These are phyloP conservation scores for Emergomyces orientalis DNA, from an alignment of 2,329 filamentous ascomycete species.

Conservation along the genomic window DNA sequence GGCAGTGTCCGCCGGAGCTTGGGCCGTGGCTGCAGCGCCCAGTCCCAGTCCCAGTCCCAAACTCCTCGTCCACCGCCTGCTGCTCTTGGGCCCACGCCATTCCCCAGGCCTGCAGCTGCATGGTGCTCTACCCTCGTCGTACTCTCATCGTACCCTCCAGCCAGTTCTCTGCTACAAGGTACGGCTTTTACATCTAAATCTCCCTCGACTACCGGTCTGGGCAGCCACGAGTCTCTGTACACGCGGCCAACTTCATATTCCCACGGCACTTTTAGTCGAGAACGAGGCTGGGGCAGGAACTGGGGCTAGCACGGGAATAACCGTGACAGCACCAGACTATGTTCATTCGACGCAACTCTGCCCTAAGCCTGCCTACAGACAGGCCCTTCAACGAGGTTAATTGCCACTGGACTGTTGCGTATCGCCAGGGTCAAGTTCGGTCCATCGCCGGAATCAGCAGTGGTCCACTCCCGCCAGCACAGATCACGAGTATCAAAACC, in stretches of 20 bases:
- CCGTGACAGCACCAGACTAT: neutral
- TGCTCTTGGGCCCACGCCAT: conserved; percentile 8
- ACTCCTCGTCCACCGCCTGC: conserved; percentile 1
- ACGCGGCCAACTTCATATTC: neutral
- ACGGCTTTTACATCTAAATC: too few species aligned
- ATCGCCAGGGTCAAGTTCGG: neutral
- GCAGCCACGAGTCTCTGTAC: neutral
- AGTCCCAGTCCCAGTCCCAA: too few species aligned
- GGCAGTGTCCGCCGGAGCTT: conserved; percentile 28
- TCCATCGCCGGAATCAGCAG: neutral
- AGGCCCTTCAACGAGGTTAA: neutral
- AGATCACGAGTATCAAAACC: neutral
- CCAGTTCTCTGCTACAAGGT: neutral
- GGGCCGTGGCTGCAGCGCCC: conserved; percentile 10
- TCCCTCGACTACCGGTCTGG: neutral
- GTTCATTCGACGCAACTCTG: neutral
- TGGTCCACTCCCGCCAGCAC: neutral
- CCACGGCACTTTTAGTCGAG: neutral
- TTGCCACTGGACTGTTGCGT: neutral
- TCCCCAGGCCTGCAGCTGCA: neutral
- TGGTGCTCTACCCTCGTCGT: neutral
- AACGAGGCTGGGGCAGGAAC: neutral
- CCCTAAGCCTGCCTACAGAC: neutral
- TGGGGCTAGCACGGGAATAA: neutral
- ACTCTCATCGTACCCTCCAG: neutral